A percentile compares a stretch with the other conserved stretches of the same genome.
phyloP scores from a whole-genome alignment of 345 rosid genomes.

The Arabis hirsuta region DNA sequence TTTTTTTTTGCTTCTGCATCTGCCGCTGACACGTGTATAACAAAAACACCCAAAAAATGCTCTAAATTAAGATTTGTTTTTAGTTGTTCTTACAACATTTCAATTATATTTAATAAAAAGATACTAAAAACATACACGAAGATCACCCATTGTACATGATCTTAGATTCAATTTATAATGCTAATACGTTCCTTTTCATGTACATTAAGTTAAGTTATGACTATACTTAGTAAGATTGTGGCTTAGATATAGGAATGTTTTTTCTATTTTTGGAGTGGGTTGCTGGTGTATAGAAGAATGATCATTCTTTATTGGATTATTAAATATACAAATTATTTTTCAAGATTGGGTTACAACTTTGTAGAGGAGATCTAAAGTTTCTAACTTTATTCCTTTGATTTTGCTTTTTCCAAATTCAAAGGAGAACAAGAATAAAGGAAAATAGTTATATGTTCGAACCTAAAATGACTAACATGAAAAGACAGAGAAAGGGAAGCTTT shows the following conservation, averaged over 20 bases:
- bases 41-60: too few relatives aligned
- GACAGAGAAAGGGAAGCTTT: slow-evolving; percentile 25
- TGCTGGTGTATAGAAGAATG: slow-evolving; percentile 16
- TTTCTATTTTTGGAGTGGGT: slow-evolving; percentile 33
- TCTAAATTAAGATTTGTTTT: too few relatives aligned
- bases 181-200: background rate
- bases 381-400: slow-evolving; percentile 3
- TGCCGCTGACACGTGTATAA: too few relatives aligned
- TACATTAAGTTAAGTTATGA: slow-evolving; percentile 22
- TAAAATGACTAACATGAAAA: slow-evolving; percentile 28
- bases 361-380: slow-evolving; percentile 20
- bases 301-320: background rate
- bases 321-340: background rate
- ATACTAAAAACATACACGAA: too few relatives aligned
- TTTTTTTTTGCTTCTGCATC: too few relatives aligned
- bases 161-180: background rate
- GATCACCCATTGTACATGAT: too few relatives aligned
- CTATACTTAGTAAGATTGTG: slow-evolving; percentile 33
- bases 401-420: background rate
- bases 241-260: slow-evolving; percentile 36
- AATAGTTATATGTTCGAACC: slow-evolving; percentile 9
- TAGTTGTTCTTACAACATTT: too few relatives aligned
- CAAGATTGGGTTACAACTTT: slow-evolving; percentile 23
- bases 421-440: background rate
- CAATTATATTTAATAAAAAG: too few relatives aligned